Conservation (phyloP, 2,329 filamentous ascomycete species). For the Botrytis fragariae region DNA sequence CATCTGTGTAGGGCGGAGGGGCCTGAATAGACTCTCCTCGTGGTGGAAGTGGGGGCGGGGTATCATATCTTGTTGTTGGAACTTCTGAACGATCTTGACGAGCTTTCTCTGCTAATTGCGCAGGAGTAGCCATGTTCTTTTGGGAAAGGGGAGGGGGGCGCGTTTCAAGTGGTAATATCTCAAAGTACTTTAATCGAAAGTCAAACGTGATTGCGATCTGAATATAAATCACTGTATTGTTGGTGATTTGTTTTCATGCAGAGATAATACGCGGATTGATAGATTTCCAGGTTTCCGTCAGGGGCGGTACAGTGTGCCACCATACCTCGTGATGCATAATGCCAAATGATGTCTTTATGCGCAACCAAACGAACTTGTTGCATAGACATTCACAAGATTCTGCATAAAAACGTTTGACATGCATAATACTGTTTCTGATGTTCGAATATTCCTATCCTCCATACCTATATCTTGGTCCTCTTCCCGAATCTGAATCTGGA, state of each 20-base stretch:
- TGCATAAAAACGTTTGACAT: neutral
- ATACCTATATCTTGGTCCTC: neutral
- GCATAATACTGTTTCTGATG: neutral
- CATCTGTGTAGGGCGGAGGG: slow-evolving; percentile 35
- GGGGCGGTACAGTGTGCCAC: neutral
- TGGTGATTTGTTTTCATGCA: neutral
- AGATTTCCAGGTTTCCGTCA: neutral
- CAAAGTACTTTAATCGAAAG: neutral
- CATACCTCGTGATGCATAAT: neutral
- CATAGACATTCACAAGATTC: neutral
- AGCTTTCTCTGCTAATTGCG: slow-evolving; percentile 30
- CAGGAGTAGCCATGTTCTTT: slow-evolving; percentile 27
- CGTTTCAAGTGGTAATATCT: neutral
- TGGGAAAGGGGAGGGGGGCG: neutral
- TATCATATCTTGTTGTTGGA: slow-evolving; percentile 16
- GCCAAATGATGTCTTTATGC: neutral
- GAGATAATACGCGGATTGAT: neutral
- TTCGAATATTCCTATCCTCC: neutral
- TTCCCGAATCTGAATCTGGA: neutral
- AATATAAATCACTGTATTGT: neutral
- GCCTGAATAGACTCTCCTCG: slow-evolving; percentile 26
- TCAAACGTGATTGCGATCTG: neutral
- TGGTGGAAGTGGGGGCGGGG: slow-evolving; percentile 35
- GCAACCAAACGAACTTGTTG: neutral
- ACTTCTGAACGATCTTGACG: slow-evolving; percentile 21